phyloP scores from a whole-genome alignment of 441 rosid species.

The Populus hybrid region DNA sequence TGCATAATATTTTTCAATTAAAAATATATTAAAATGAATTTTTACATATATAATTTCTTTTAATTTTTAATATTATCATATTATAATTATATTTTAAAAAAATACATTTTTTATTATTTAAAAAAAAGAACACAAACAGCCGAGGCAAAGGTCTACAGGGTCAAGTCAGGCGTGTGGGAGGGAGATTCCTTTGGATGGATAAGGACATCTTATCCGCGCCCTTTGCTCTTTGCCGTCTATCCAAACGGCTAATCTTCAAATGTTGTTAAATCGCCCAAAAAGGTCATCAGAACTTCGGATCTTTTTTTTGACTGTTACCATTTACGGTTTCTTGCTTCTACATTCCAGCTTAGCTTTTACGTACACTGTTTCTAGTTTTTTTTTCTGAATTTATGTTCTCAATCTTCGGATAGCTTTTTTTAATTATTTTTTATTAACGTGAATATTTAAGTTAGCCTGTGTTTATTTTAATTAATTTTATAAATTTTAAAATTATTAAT shows the following conservation, averaged over 20 bases:
- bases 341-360: neutral
- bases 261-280: neutral
- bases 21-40: too few species aligned
- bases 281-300: neutral
- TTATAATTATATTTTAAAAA: too few species aligned
- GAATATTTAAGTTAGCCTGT: too few species aligned
- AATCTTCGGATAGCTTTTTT: neutral
- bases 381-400: neutral
- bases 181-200: conserved; percentile 31
- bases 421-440: too few species aligned
- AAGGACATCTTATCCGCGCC: conserved; percentile 31
- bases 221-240: neutral
- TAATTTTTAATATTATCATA: too few species aligned
- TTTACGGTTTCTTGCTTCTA: neutral
- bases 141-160: neutral
- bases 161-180: conserved; percentile 15
- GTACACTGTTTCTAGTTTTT: neutral
- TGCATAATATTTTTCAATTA: too few species aligned
- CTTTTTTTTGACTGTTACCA: neutral
- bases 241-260: neutral
- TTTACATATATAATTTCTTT: too few species aligned
- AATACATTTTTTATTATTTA: too few species aligned
- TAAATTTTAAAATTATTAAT: too few species aligned
- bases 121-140: neutral
- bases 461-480: rapidly evolving